Base-by-base conservation (phyloP, 1,139 yeast genomes). In the Scheffersomyces illinoinensis region DNA sequence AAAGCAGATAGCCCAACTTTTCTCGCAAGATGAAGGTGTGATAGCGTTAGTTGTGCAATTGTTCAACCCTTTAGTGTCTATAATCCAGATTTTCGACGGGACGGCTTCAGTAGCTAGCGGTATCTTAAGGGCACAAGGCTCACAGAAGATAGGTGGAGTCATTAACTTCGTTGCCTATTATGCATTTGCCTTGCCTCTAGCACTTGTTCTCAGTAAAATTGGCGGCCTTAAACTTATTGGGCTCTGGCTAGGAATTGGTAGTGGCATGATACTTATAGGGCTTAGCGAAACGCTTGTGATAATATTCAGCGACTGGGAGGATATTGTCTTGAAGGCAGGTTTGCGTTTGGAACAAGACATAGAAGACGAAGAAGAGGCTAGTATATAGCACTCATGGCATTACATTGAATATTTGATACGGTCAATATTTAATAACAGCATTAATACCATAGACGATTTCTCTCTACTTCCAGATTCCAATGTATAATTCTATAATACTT, bases 231-330 rank as follows among this genome's bases (percentile, higher is more conserved):
- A 84, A 58, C 76, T 93, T 12, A 71, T 75, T 33, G 98, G 98
- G 0, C 76, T 95, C 57, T 95, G 99, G 99, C 66, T 87, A n/a
- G 97, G 97, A 7, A 85, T 92, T 59, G 91, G 95, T 0, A 71
- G 85, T 52, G 98, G 97, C 0, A 83, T 93, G 83, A 71, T 87
- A 48, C 65, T 86, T 47, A 92, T 95, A 61, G 93, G 93, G 1
- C 56, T 82, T 0, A 78, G 84, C 21, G 96, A 93, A 66, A 74
- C 77, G 1, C 24, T 67, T 0, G 76, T 79, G 14, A 77, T 81
- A 17, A 64, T 75, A n/a, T 69, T 68, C 53, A 74, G 78, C 59
- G 75, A 80, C 60, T 81, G 84, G 84, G 83, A 80, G 21, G 71
- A 71, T 21, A 75, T 81, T 6, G 64, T 79, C 55, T 55, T 71